phyloP scores from a whole-genome alignment of 2,329 filamentous ascomycete species.

The Colletotrichum acutatum region DNA sequence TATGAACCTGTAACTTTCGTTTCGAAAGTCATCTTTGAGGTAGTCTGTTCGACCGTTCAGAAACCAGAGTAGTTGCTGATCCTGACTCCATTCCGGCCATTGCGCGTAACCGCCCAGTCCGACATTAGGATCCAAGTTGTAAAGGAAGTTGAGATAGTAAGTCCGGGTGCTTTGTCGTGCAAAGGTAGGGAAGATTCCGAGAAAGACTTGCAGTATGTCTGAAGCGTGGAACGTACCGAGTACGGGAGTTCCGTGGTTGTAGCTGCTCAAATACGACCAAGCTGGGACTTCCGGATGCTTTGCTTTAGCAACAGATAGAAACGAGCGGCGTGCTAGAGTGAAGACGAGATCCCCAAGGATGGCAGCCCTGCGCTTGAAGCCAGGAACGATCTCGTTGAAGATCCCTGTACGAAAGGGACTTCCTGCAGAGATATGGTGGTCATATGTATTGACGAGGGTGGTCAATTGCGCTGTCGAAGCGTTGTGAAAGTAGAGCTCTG shows the following conservation, averaged over 20 bases:
- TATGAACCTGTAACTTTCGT: slow-evolving; percentile 39
- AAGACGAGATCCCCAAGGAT: slow-evolving; percentile 82
- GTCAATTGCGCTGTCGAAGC: slow-evolving; percentile 63
- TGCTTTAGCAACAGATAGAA: slow-evolving; percentile 61
- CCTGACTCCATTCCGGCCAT: slow-evolving; percentile 56
- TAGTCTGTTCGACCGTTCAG: slow-evolving; percentile 44
- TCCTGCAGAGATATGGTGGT: slow-evolving; percentile 64
- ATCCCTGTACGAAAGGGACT: slow-evolving; percentile 77
- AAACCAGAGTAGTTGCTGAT: slow-evolving; percentile 63
- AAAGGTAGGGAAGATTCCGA: slow-evolving; percentile 71
- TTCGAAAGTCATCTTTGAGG: slow-evolving; percentile 52
- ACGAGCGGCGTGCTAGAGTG: slow-evolving; percentile 74
- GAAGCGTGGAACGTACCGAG: slow-evolving; percentile 81
- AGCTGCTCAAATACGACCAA: slow-evolving; percentile 82
- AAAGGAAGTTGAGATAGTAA: slow-evolving; percentile 80
- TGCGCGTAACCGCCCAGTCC: slow-evolving; percentile 51
- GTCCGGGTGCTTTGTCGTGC: slow-evolving; percentile 69
- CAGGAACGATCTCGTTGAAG: slow-evolving; percentile 78
- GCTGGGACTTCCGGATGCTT: slow-evolving; percentile 67
- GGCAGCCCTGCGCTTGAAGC: slow-evolving; percentile 81
- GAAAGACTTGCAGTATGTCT: slow-evolving; percentile 77
- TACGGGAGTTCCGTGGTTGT: slow-evolving; percentile 76
- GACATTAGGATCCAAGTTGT: slow-evolving; percentile 76
- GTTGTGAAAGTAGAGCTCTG: slow-evolving; percentile 66
- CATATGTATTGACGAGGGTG: slow-evolving; percentile 71